These are phyloP conservation scores for Tetradesmus lagerheimii DNA, from an alignment of 139 green algal species.

Conservation along the genomic window DNA sequence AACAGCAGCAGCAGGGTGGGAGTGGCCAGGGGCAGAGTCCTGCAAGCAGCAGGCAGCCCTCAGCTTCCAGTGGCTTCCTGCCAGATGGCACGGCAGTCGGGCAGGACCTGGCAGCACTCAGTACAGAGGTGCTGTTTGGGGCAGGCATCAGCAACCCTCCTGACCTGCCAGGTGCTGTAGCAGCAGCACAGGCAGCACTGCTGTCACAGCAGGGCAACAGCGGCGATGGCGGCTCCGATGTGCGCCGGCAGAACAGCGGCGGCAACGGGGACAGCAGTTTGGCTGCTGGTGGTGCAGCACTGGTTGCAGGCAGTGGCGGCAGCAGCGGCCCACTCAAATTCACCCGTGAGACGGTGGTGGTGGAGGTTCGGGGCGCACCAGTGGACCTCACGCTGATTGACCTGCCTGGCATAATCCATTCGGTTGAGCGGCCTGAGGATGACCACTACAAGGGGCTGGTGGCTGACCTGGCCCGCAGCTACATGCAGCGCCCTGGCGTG, in stretches of 20 bases:
- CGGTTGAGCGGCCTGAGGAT: conserved; percentile 27
- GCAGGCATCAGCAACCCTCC: conserved; percentile 26
- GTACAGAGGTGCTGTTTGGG: conserved; percentile 9
- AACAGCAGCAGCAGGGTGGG: neutral
- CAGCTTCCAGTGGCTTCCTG: neutral
- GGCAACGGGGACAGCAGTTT: conserved; percentile 16
- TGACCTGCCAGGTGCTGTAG: conserved; percentile 28
- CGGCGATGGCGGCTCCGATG: neutral
- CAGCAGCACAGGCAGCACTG: conserved; percentile 3
- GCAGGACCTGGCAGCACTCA: neutral
- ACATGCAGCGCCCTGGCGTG: conserved; percentile 11
- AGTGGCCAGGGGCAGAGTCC: neutral
- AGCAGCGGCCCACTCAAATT: conserved; percentile 30
- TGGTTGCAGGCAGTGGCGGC: conserved; percentile 1
- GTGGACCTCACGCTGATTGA: conserved; percentile 45
- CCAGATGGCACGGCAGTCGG: neutral
- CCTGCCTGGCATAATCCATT: conserved; percentile 28
- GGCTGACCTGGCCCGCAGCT: conserved; percentile 11
- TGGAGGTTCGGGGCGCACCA: conserved; percentile 35
- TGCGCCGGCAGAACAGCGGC: conserved; percentile 16
- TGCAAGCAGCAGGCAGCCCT: conserved; percentile 15
- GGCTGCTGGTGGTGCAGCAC: neutral
- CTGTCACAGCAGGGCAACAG: neutral
- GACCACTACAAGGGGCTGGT: conserved; percentile 46
- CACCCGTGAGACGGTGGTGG: conserved; percentile 34